Percentiles rank a stretch among this genome's conserved stretches.
phyloP scores from a whole-genome alignment of 1,284 basidiomycete genomes.

The Sporisorium iseilematis-ciliati region DNA sequence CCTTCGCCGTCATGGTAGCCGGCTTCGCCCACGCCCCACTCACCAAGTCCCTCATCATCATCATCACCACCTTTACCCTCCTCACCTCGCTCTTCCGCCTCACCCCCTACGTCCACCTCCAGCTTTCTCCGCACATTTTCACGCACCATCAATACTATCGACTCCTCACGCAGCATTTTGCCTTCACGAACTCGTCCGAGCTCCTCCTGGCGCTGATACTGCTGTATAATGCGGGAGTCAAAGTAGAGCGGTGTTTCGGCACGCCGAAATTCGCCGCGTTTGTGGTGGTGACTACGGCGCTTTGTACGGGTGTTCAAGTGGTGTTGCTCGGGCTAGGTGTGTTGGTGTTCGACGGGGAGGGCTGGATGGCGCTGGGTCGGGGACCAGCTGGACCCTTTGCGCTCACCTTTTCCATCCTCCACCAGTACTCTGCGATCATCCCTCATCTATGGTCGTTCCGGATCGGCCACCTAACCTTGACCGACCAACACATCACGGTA shows the following conservation, averaged over 20 bases:
- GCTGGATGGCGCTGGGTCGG: background rate
- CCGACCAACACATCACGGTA: constrained; percentile 25
- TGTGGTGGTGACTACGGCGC: constrained; percentile 15
- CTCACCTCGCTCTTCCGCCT: constrained; percentile 66
- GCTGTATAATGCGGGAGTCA: constrained; percentile 79
- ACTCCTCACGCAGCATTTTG: constrained; percentile 79
- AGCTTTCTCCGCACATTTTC: constrained; percentile 74
- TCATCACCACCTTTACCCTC: constrained; percentile 24
- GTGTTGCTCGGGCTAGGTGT: constrained; percentile 10
- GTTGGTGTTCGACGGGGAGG: background rate
- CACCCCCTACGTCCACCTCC: constrained; percentile 44
- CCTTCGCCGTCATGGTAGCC: constrained; percentile 37
- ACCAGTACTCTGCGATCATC: constrained; percentile 40
- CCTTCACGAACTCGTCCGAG: constrained; percentile 86
- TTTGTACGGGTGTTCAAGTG: constrained; percentile 22
- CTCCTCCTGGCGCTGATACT: constrained; percentile 82
- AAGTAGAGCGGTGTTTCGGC: constrained; percentile 87
- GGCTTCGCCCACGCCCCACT: constrained; percentile 50
- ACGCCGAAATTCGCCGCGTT: constrained; percentile 81
- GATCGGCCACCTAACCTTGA: constrained; percentile 13
- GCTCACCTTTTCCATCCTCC: constrained; percentile 30
- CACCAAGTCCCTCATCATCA: constrained; percentile 45
- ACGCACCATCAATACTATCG: constrained; percentile 81
- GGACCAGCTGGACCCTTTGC: constrained; percentile 40
- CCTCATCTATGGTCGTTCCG: constrained; percentile 40